A percentile compares a stretch with the other conserved stretches of the same genome.
phyloP scores from a whole-genome alignment of 208 protist species.

The Acanthamoeba lenticulata region DNA sequence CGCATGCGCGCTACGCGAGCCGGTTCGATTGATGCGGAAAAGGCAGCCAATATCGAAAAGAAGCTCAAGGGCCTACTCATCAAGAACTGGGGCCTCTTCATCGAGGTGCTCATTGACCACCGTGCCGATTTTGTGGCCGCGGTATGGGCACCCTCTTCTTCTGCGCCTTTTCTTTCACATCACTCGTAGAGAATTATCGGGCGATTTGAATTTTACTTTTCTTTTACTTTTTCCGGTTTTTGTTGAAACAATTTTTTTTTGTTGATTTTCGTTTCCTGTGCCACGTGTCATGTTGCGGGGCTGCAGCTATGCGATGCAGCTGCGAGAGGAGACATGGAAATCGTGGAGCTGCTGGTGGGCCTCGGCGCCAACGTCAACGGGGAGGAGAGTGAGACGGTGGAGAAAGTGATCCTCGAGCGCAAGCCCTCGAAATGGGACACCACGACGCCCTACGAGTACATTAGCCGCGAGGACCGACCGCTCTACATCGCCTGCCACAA shows the following conservation, averaged over 20 bases:
- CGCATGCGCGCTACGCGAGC: background rate
- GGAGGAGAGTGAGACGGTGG: slow-evolving; percentile 60
- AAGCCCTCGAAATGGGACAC: slow-evolving; percentile 54
- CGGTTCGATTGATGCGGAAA: background rate
- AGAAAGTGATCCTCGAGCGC: slow-evolving; percentile 58
- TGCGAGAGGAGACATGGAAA: background rate
- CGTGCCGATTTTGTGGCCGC: slow-evolving; percentile 54
- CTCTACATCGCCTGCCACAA: slow-evolving; percentile 57
- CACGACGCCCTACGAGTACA: slow-evolving; percentile 61
- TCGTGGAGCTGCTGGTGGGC: slow-evolving; percentile 34
- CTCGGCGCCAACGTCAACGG: slow-evolving; percentile 58
- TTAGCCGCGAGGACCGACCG: slow-evolving; percentile 36
- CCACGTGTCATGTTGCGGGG: no score
- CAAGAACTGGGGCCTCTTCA: slow-evolving; percentile 9
- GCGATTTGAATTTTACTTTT: background rate
- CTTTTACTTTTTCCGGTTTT: background rate
- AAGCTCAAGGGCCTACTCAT: slow-evolving; percentile 38
- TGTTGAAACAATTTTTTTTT: no score
- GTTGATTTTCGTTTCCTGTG: no score
- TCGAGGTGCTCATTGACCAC: slow-evolving; percentile 44
- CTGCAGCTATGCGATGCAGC: slow-evolving; percentile 11
- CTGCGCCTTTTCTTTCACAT: no score
- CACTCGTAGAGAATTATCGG: background rate
- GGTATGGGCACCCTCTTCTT: background rate
- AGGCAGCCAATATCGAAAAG: slow-evolving; percentile 22